Percentiles rank a stretch among this genome's conserved stretches.
Evolutionary conservation across 2,329 filamentous ascomycete genomes (phyloP).

Genomic region (Hymenoscyphus albidus): DNA sequence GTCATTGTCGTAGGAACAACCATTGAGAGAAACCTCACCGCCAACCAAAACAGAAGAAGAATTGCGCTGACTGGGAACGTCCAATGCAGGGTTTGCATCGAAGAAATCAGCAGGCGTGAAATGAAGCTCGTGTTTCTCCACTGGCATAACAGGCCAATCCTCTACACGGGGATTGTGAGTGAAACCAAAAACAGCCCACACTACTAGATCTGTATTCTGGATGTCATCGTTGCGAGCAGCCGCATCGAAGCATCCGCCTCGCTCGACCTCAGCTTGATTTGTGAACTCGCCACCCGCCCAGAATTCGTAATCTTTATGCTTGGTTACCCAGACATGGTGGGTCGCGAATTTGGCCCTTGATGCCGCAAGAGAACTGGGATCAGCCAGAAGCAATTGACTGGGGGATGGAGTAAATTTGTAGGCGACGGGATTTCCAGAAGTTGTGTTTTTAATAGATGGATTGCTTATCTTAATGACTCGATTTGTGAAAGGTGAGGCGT

Average conservation of each 20-base stretch:
- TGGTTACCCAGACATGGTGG: conserved; percentile 53
- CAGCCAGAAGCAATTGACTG: conserved; percentile 55
- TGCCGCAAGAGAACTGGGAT: conserved; percentile 43
- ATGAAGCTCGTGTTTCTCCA: conserved; percentile 49
- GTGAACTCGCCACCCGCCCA: conserved; percentile 54
- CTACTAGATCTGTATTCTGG: conserved; percentile 50
- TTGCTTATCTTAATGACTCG: conserved; percentile 58
- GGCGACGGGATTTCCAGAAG: conserved; percentile 50
- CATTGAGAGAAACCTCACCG: too few relatives aligned
- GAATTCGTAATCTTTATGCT: conserved; percentile 49
- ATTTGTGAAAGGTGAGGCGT: conserved; percentile 45
- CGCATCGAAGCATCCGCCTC: conserved; percentile 49
- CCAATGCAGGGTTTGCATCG: conserved; percentile 47
- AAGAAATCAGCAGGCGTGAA: conserved; percentile 52
- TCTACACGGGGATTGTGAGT: conserved; percentile 63
- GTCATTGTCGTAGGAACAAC: too few relatives aligned
- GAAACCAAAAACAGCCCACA: conserved; percentile 56
- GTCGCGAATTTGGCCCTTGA: conserved; percentile 51
- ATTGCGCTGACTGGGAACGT: conserved; percentile 39
- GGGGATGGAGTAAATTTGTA: conserved; percentile 54
- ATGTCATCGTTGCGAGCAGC: conserved; percentile 46
- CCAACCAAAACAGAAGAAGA: not conserved
- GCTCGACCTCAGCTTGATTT: conserved; percentile 51
- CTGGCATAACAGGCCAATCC: conserved; percentile 67
- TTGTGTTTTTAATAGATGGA: conserved; percentile 45